phyloP scores from a whole-genome alignment of 2,329 filamentous ascomycete species.

The Knoxdaviesia capensis region DNA sequence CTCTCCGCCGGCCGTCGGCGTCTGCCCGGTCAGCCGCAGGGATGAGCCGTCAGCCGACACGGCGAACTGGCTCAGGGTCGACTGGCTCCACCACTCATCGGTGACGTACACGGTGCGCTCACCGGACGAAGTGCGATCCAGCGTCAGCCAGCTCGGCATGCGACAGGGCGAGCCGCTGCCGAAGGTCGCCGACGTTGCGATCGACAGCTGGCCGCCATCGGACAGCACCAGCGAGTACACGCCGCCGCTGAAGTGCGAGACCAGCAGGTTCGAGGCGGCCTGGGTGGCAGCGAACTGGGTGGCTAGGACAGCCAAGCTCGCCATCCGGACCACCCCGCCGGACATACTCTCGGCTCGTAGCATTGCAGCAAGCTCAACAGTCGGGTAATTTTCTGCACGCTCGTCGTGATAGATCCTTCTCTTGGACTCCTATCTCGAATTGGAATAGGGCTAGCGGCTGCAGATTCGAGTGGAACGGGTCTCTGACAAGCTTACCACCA shows the following conservation, averaged over 20 bases:
- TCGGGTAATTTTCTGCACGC: too few species aligned
- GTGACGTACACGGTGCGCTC: constrained; percentile 6
- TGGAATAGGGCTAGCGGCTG: too few species aligned
- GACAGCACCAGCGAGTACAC: constrained; percentile 5
- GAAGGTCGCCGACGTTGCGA: not conserved
- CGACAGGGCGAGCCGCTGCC: not conserved
- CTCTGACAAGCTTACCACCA: too few species aligned
- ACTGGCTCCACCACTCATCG: constrained; percentile 5
- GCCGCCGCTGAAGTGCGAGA: constrained; percentile 7
- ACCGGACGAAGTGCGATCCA: constrained; percentile 1
- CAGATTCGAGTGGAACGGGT: too few species aligned
- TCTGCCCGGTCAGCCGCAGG: constrained; percentile 12
- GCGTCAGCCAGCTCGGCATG: constrained; percentile 7
- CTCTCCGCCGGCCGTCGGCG: constrained; percentile 15
- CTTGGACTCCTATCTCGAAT: too few species aligned
- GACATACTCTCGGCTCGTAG: too few species aligned
- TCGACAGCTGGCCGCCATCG: constrained; percentile 4
- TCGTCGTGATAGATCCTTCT: too few species aligned
- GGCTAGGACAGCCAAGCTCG: too few species aligned
- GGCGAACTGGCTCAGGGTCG: constrained; percentile 14
- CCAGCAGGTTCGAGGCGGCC: constrained; percentile 6
- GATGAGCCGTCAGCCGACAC: constrained; percentile 10
- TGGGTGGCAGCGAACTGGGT: too few species aligned
- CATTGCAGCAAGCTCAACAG: too few species aligned
- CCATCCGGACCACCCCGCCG: too few species aligned